Base-by-base conservation (phyloP, 345 rosid genomes). In the Microcos paniculata region DNA sequence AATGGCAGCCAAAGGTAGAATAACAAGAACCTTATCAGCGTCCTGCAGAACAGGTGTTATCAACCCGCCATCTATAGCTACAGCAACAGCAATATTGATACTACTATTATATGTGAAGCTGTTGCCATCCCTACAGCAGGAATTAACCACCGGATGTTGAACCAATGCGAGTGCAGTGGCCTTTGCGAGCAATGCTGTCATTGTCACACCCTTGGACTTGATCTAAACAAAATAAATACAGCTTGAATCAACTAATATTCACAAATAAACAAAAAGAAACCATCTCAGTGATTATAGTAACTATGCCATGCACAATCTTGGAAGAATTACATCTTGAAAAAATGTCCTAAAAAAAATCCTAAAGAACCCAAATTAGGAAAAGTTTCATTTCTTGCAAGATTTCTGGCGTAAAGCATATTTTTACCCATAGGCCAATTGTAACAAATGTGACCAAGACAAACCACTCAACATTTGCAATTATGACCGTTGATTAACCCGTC, bases 21-120 rank as follows among this genome's bases (percentile, higher is more conserved):
- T 23, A 62, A 77, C 57, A 42, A 76, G 38, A 74, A 95, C 99
- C 97, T 96, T 90, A 79, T 96, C 92, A n/a, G 97, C 98, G 79
- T 92, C 96, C 80, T 89, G 92, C 84, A 96, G 99, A 74, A 96
- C 99, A 0, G 98, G 98, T 18, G 99, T 96, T 77, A 93, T 90
- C 80, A 96, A 74, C 70, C 98, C 98, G 30, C 97, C 98, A 74
- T 93, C 97, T 1, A 91, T 85, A 65, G 99, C 98, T 77, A 96
- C 99, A 79, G 98, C 99, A 65, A 96, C 99, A 38, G 97, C 98
- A 76, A 96, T 83, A 82, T 93, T 96, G 82, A 96, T 87, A 80
- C 86, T 90, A 74, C 91, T 85, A 40, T 93, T 96, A 75, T 89
- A 91, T 57, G 92, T 91, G 83, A 91, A 90, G 91, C 96, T 92